Base-by-base conservation (phyloP, 225 moss, liverwort and hornwort species). In the Rhytidiadelphus loreus region DNA sequence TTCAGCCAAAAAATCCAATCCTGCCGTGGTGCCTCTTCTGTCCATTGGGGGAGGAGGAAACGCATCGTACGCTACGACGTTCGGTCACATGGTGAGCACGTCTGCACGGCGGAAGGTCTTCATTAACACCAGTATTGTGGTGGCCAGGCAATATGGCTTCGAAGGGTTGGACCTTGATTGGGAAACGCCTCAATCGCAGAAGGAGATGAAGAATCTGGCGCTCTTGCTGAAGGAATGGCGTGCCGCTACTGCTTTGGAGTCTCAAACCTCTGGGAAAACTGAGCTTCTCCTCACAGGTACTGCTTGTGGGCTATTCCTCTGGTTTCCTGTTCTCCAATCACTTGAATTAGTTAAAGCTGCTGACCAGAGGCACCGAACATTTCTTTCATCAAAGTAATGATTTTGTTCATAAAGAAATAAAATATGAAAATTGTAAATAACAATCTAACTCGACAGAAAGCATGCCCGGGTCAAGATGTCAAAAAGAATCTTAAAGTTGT, bases 131-230 rank as follows among this genome's bases (percentile, higher is more conserved):
- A 97, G 95, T 83, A 93, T 98, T 75, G 25, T 25, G 9, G 83
- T 96, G 9, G 98, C 97, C 7, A 90, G 97, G 61, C 62, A 75
- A 16, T 29, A 93, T 80, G 90, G 91, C 29, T 98, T 92, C 68
- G 90, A 97, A 88, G 98, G 97, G 20, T 62, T 98, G 83, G 98
- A 98, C 87, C 90, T 98, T 4, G 98, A 98, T 88, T 98, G 93
- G 95, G 97, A 98, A 68, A 91, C 88, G 13, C 91, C 98, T 3
- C 87, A 90, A 57, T 89, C 87, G 48, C 93, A 95, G 83, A 19
- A 24, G 22, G 91, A 96, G 85, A 97, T 97, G 96, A 77, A 85
- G 33, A 83, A 83, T 3, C 90, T 96, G 82, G 95, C 92, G 4
- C 25, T 32, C 8, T 71, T 98, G 66, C 77, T 95, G 1, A 50